Evolutionary conservation across 768 basidiomycete species (phyloP).

Genomic region (Leccinum olivaceopallidum): DNA sequence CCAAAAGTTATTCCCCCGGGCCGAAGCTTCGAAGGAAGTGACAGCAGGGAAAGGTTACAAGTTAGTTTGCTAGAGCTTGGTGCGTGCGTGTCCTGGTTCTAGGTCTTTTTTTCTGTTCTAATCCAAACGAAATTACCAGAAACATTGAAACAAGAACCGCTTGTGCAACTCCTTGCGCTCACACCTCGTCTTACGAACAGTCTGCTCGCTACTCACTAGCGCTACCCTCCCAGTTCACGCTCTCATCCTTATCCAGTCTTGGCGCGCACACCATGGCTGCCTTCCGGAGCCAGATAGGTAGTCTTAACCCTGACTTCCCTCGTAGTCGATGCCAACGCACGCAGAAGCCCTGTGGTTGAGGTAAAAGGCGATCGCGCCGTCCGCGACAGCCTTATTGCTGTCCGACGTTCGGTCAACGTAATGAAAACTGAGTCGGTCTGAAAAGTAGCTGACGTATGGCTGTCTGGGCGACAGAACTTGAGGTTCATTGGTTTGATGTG

Average conservation of each 20-base stretch:
- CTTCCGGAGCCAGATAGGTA: not conserved
- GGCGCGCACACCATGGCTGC: not conserved
- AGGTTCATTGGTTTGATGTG: constrained; percentile 37
- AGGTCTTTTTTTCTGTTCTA: not conserved
- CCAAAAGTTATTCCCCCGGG: constrained; percentile 58
- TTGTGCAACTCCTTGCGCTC: constrained; percentile 8
- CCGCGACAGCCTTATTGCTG: constrained; percentile 48
- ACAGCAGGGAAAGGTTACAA: constrained; percentile 54
- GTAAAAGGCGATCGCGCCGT: constrained; percentile 45
- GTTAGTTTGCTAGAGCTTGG: constrained; percentile 60
- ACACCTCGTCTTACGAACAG: constrained; percentile 43
- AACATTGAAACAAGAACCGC: too few species aligned
- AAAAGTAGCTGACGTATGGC: constrained; percentile 43
- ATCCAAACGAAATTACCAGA: not conserved
- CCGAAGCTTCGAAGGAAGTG: constrained; percentile 41
- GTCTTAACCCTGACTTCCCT: too few species aligned
- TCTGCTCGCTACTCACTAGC: too few species aligned
- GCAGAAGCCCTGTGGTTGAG: constrained; percentile 42
- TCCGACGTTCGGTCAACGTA: not conserved
- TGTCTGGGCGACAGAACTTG: constrained; percentile 51
- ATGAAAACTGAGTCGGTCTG: not conserved
- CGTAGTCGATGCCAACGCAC: constrained; percentile 23
- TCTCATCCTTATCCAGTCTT: constrained; percentile 15
- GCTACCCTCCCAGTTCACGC: constrained; percentile 41
- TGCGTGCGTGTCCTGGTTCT: constrained; percentile 49